Percentiles rank a stretch among this genome's conserved stretches.
Conservation (phyloP, 805 yeast genomes). For the Cyberlindnera euphorbiae region DNA sequence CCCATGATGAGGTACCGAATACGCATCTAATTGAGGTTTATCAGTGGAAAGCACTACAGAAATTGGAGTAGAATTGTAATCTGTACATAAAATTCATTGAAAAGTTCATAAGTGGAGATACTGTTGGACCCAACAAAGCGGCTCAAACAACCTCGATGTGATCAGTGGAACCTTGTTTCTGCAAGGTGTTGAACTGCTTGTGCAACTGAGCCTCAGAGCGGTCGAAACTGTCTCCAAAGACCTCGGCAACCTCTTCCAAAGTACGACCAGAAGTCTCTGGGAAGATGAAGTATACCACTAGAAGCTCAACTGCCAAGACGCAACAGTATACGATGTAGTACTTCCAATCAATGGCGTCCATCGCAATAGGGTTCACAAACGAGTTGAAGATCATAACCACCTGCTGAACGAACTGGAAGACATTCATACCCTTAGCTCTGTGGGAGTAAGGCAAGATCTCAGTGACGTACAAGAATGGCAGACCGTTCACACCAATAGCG, state of each 20-base stretch:
- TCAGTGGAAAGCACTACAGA: too few relatives aligned
- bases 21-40: too few relatives aligned
- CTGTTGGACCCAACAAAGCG: too few relatives aligned
- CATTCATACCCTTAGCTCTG: conserved; percentile 23
- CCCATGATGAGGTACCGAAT: too few relatives aligned
- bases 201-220: conserved; percentile 7
- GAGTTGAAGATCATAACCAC: conserved; percentile 26
- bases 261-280: conserved; percentile 35
- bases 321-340: conserved; percentile 32
- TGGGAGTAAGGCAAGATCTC: conserved; percentile 31
- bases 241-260: conserved; percentile 34
- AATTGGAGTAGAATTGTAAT: too few relatives aligned
- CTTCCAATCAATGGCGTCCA: conserved; percentile 32
- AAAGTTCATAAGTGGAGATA: too few relatives aligned
- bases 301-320: conserved; percentile 25
- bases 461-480: conserved; percentile 40
- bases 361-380: conserved; percentile 33
- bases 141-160: conserved; percentile 7
- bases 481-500: conserved; percentile 38
- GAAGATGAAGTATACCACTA: conserved; percentile 27
- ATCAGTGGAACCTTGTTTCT: conserved; percentile 2
- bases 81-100: too few relatives aligned
- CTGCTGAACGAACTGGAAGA: conserved; percentile 11
- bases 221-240: conserved; percentile 25
- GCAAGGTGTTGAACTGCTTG: neutral